A percentile compares a stretch with the other conserved stretches of the same genome.
Conservation (phyloP, 2,329 filamentous ascomycete genomes). For the Alternaria gaisen region DNA sequence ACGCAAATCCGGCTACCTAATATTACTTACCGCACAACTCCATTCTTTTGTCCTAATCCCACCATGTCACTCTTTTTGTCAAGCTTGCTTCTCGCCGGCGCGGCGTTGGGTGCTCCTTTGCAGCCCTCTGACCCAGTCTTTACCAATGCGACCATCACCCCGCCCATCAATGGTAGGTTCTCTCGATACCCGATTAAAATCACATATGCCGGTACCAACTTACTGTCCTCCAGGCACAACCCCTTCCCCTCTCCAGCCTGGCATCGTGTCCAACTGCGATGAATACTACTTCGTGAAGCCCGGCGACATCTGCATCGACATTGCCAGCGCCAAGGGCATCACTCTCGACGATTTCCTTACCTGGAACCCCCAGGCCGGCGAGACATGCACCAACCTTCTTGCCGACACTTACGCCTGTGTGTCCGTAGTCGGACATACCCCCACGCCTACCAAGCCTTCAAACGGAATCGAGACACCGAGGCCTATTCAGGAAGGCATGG, state of each 20-base stretch:
- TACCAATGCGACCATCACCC: neutral
- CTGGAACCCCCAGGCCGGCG: slow-evolving; percentile 19
- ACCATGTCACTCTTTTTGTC: neutral
- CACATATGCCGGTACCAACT: neutral
- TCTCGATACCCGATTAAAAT: accelerated
- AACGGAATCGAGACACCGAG: slow-evolving; percentile 14
- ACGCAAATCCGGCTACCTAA: neutral
- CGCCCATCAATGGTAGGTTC: neutral
- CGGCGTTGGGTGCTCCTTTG: neutral
- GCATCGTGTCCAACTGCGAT: slow-evolving; percentile 18
- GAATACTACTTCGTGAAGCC: slow-evolving; percentile 16
- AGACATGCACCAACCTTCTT: slow-evolving; percentile 13
- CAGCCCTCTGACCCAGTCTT: neutral
- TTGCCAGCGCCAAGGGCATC: slow-evolving; percentile 15
- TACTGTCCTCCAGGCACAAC: neutral
- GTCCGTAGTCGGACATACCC: slow-evolving; percentile 15
- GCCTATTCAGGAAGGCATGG: slow-evolving; percentile 14
- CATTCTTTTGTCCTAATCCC: neutral
- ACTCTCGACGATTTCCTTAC: slow-evolving; percentile 13
- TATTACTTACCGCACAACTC: neutral
- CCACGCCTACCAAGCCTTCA: slow-evolving; percentile 5
- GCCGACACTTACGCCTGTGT: slow-evolving; percentile 22
- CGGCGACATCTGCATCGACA: slow-evolving; percentile 12
- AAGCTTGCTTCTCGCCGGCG: neutral
- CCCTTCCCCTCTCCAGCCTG: slow-evolving; percentile 3